phyloP scores from a whole-genome alignment of 1,284 basidiomycete species.

The Fomitopsis pinicola region DNA sequence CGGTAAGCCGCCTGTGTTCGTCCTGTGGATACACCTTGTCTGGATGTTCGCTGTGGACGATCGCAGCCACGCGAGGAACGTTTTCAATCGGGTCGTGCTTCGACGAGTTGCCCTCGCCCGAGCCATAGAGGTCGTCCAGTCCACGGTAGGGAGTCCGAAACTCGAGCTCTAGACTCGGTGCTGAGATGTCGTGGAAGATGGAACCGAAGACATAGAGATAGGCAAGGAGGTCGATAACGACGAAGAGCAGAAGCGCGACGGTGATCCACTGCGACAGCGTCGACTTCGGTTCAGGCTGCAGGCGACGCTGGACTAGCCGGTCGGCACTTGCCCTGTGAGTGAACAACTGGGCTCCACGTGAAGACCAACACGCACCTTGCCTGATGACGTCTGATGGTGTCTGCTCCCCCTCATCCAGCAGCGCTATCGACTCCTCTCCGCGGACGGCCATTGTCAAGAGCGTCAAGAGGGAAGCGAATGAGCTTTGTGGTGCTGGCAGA shows the following conservation, averaged over 20 bases:
- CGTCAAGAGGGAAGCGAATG: background rate
- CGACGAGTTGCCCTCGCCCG: background rate
- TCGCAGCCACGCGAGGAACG: background rate
- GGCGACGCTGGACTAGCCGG: background rate
- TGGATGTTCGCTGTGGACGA: constrained; percentile 2
- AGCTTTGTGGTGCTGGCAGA: background rate
- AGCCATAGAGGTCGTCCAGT: constrained; percentile 4
- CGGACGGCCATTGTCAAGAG: background rate
- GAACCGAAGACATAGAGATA: constrained; percentile 2
- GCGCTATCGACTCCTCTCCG: background rate
- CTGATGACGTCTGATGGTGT: background rate
- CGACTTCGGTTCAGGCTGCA: background rate
- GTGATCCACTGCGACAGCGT: background rate
- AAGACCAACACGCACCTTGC: background rate
- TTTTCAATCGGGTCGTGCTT: constrained; percentile 4
- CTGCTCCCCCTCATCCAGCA: background rate
- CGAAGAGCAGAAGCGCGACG: background rate
- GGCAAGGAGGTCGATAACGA: constrained; percentile 1
- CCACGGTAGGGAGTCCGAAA: background rate
- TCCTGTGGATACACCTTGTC: constrained; percentile 3
- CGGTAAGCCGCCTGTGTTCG: constrained; percentile 1
- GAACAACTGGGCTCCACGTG: background rate
- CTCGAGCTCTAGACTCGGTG: background rate
- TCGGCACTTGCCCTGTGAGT: background rate
- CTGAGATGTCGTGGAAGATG: background rate